These are phyloP conservation scores for Kondoa subrosea DNA, from an alignment of 768 basidiomycete genomes.

Conservation along the genomic window DNA sequence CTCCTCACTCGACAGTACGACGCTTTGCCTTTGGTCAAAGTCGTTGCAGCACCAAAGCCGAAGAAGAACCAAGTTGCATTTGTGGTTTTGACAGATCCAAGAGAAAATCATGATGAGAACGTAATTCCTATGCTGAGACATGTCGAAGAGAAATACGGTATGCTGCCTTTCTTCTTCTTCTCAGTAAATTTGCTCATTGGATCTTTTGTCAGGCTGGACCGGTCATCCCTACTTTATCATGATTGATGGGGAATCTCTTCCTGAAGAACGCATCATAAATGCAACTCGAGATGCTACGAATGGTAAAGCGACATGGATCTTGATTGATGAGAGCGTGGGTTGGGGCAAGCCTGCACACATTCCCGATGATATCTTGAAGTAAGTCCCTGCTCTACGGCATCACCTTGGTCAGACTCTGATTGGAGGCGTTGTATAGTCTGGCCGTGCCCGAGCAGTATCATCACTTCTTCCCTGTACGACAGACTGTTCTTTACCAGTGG, in stretches of 20 bases:
- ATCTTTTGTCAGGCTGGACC: not conserved
- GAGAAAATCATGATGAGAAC: constrained; percentile 5
- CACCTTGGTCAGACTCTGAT: not conserved
- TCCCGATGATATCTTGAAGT: not conserved
- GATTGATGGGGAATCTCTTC: not conserved
- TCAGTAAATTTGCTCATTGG: not conserved
- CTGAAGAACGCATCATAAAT: not conserved
- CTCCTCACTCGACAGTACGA: not conserved
- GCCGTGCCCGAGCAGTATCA: constrained; percentile 8
- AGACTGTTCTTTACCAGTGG: not conserved
- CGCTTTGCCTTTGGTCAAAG: not conserved
- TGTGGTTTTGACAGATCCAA: constrained; percentile 1
- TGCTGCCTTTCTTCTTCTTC: not conserved
- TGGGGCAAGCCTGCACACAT: constrained; percentile 1
- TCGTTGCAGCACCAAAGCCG: not conserved
- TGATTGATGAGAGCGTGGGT: not conserved
- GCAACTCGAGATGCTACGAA: constrained; percentile 1
- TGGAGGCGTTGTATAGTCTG: not conserved
- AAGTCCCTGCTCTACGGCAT: not conserved
- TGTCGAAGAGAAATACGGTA: constrained; percentile 3
- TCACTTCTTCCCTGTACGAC: constrained; percentile 8
- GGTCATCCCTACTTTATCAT: constrained; percentile 3
- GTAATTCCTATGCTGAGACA: constrained; percentile 4
- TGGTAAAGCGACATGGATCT: not conserved
- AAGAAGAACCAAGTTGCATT: not conserved